phyloP scores from a whole-genome alignment of 306 rosid species.

The Vigna unguiculata region DNA sequence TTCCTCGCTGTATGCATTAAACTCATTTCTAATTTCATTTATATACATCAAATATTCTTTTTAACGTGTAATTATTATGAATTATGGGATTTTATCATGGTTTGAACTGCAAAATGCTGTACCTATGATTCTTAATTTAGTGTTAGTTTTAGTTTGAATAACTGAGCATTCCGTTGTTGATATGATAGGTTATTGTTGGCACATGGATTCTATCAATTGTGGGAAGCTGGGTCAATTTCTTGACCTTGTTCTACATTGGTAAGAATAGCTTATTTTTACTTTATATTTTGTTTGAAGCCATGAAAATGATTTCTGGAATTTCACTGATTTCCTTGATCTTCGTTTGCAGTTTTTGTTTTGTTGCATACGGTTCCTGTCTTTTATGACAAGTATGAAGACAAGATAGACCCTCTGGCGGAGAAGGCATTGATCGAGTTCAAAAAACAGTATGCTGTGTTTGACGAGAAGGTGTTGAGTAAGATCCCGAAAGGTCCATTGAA shows the following conservation, averaged over 20 bases:
- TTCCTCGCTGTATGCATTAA: slow-evolving; percentile 69
- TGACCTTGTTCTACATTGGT: slow-evolving; percentile 90
- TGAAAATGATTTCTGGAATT: neutral
- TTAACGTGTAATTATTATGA: neutral
- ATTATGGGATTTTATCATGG: neutral
- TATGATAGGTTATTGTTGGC: slow-evolving; percentile 69
- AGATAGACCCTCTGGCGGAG: slow-evolving; percentile 74
- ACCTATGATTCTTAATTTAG: neutral
- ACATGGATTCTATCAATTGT: slow-evolving; percentile 80
- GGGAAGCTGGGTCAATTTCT: slow-evolving; percentile 81
- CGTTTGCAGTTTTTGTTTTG: slow-evolving; percentile 71
- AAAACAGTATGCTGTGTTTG: slow-evolving; percentile 76
- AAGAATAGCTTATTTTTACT: slow-evolving; percentile 36
- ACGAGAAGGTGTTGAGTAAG: slow-evolving; percentile 77
- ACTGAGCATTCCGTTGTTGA: slow-evolving; percentile 24
- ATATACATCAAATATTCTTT: neutral
- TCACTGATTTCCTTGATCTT: slow-evolving; percentile 20
- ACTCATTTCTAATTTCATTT: slow-evolving; percentile 9
- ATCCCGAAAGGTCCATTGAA: slow-evolving; percentile 62
- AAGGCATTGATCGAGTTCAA: slow-evolving; percentile 68
- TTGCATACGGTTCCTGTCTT: slow-evolving; percentile 78
- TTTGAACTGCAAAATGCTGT: neutral
- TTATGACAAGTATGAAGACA: slow-evolving; percentile 76
- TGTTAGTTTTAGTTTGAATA: neutral
- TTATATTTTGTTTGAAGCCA: neutral